Conservation (phyloP, 495 filamentous ascomycete genomes). For the Podospora pseudocomata region DNA sequence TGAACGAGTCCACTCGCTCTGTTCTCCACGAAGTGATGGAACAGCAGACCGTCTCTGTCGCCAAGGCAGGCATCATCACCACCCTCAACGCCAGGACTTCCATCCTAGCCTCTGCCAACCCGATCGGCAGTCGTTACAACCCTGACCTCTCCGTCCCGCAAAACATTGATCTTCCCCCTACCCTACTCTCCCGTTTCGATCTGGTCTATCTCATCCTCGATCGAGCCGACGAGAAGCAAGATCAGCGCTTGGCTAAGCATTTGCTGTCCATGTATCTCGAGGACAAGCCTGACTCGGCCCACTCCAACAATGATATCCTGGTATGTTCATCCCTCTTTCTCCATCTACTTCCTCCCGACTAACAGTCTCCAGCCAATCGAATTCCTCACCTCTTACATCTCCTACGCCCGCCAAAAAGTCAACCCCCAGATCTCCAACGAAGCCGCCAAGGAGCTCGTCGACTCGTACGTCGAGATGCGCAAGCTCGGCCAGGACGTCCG, state of each 20-base stretch:
- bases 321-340: slow-evolving; percentile 47
- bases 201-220: slow-evolving; percentile 95
- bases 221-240: slow-evolving; percentile 80
- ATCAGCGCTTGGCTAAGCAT: slow-evolving; percentile 86
- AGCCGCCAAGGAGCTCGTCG: slow-evolving; percentile 75
- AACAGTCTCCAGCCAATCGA: slow-evolving; percentile 66
- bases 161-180: slow-evolving; percentile 96
- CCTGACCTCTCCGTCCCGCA: slow-evolving; percentile 91
- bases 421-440: slow-evolving; percentile 75
- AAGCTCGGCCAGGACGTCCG: slow-evolving; percentile 94
- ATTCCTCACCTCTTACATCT: slow-evolving; percentile 95
- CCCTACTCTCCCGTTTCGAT: slow-evolving; percentile 91
- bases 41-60: slow-evolving; percentile 97
- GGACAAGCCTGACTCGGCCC: slow-evolving; percentile 85
- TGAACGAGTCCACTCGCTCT: slow-evolving; percentile 92
- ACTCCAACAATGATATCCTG: slow-evolving; percentile 61
- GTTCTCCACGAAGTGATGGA: slow-evolving; percentile 99
- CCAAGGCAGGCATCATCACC: slow-evolving; percentile 98
- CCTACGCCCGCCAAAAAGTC: slow-evolving; percentile 84
- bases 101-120: slow-evolving; percentile 94
- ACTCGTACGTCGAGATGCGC: slow-evolving; percentile 92
- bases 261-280: slow-evolving; percentile 96
- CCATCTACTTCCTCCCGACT: slow-evolving; percentile 16
- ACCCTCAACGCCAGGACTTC: slow-evolving; percentile 92
- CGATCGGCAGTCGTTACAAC: slow-evolving; percentile 96